Percentiles rank a stretch among this genome's conserved stretches.
phyloP scores from a whole-genome alignment of 2,329 filamentous ascomycete genomes.

The Tolypocladium paradoxum region DNA sequence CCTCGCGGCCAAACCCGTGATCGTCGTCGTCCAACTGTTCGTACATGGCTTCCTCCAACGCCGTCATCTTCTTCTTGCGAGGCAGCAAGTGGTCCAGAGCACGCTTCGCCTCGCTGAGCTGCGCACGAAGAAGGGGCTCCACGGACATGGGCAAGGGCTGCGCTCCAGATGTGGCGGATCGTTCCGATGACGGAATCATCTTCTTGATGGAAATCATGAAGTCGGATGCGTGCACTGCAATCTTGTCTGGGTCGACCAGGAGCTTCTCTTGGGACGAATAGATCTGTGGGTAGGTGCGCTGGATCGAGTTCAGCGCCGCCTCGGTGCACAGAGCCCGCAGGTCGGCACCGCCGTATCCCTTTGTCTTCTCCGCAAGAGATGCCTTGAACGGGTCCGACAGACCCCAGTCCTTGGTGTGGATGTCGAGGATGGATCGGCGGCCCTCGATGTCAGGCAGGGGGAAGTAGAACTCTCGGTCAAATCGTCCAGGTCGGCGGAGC shows the following conservation, averaged over 20 bases:
- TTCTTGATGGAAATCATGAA: slow-evolving; percentile 97
- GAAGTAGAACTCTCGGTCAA: slow-evolving; percentile 97
- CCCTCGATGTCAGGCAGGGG: slow-evolving; percentile 75
- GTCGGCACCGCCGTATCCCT: slow-evolving; percentile 95
- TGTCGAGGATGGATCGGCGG: slow-evolving; percentile 79
- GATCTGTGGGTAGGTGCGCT: slow-evolving; percentile 91
- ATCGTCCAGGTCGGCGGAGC: slow-evolving; percentile 84
- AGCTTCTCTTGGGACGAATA: slow-evolving; percentile 86
- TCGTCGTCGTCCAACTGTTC: slow-evolving; percentile 77
- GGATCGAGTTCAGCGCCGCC: slow-evolving; percentile 88
- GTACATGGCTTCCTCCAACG: slow-evolving; percentile 86
- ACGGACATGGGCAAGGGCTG: slow-evolving; percentile 68
- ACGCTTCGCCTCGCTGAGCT: slow-evolving; percentile 57
- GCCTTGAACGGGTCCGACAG: slow-evolving; percentile 70
- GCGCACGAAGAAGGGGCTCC: slow-evolving; percentile 67
- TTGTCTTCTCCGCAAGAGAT: slow-evolving; percentile 76
- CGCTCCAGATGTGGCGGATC: slow-evolving; percentile 76
- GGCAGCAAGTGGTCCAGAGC: slow-evolving; percentile 70
- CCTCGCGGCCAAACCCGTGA: slow-evolving; percentile 76
- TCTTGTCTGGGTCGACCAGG: slow-evolving; percentile 73
- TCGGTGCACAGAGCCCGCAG: slow-evolving; percentile 90
- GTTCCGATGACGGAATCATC: slow-evolving; percentile 88
- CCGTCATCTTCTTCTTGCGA: slow-evolving; percentile 74
- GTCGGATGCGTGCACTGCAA: slow-evolving; percentile 81
- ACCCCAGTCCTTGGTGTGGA: slow-evolving; percentile 92